A percentile compares a stretch with the other conserved stretches of the same genome.
phyloP scores from a whole-genome alignment of 179 eudicot genomes.

The Nepenthes alata region DNA sequence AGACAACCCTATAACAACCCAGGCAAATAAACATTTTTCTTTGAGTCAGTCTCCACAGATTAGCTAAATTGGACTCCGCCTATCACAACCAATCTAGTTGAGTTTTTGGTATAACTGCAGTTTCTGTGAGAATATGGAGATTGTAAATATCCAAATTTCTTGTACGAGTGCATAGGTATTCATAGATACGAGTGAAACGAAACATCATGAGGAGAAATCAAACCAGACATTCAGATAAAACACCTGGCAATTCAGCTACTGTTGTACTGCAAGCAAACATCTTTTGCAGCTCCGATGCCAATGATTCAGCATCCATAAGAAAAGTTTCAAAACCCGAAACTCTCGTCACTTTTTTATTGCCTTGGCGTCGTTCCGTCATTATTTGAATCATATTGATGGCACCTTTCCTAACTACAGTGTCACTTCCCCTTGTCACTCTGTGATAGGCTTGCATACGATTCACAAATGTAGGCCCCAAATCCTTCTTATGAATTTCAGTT shows the following conservation, averaged over 20 bases:
- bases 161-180: no score
- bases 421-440: conserved; percentile 71
- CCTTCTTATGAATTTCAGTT: conserved; percentile 91
- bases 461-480: conserved; percentile 55
- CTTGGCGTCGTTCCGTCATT: conserved; percentile 86
- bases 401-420: conserved; percentile 69
- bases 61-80: no score
- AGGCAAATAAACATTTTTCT: no score
- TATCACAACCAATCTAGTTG: no score
- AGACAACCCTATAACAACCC: no score
- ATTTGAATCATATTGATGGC: conserved; percentile 68
- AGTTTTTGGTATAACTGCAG: no score
- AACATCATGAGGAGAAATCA: neutral
- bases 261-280: conserved; percentile 96
- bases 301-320: conserved; percentile 69
- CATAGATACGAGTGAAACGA: conserved; percentile 1
- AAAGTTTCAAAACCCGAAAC: conserved; percentile 84
- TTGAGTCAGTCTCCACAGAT: no score
- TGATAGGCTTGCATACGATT: conserved; percentile 91
- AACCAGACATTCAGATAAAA: neutral
- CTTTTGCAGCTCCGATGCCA: conserved; percentile 91
- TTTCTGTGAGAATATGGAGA: no score
- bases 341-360: conserved; percentile 92
- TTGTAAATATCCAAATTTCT: no score
- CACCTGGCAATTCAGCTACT: conserved; percentile 75